phyloP scores from a whole-genome alignment of 2,329 filamentous ascomycete species.

The Cephalotrichum gorgonifer region DNA sequence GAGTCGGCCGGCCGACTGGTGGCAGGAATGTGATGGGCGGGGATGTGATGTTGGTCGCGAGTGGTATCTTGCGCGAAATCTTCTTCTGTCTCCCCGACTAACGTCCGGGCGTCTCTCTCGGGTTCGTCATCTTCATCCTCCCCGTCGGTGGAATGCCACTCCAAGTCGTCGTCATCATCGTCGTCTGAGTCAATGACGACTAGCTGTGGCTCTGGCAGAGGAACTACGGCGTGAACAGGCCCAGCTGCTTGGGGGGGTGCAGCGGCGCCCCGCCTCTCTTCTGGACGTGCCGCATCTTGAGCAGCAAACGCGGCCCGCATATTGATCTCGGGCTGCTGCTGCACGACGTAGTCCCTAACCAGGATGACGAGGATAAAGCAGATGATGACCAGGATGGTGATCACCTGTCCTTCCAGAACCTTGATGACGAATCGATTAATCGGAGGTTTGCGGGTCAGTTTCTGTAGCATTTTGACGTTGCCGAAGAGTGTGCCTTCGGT shows the following conservation, averaged over 20 bases:
- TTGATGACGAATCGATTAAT: constrained; percentile 74
- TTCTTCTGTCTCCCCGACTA: background rate
- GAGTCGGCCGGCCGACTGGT: background rate
- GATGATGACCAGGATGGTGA: constrained; percentile 82
- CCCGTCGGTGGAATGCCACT: background rate
- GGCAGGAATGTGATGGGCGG: background rate
- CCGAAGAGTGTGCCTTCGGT: constrained; percentile 38
- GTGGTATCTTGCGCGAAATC: background rate
- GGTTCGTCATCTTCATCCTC: background rate
- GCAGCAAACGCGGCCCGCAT: constrained; percentile 57
- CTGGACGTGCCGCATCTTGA: background rate
- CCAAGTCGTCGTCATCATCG: background rate
- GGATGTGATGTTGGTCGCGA: background rate
- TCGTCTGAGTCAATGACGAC: background rate
- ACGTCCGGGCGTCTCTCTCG: background rate
- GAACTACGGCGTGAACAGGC: too few species aligned
- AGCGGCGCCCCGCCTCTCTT: background rate
- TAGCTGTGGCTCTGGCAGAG: background rate
- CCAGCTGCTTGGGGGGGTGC: background rate
- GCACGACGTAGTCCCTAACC: constrained; percentile 94
- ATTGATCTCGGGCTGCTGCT: constrained; percentile 90
- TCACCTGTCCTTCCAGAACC: constrained; percentile 83
- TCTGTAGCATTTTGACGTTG: constrained; percentile 45
- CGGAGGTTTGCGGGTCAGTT: constrained; percentile 56
- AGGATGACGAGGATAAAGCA: constrained; percentile 96